Percentiles rank a stretch among this genome's conserved stretches.
These are phyloP conservation scores for Melampsora larici-populina DNA, from an alignment of 1,284 basidiomycete species.

Conservation along the genomic window DNA sequence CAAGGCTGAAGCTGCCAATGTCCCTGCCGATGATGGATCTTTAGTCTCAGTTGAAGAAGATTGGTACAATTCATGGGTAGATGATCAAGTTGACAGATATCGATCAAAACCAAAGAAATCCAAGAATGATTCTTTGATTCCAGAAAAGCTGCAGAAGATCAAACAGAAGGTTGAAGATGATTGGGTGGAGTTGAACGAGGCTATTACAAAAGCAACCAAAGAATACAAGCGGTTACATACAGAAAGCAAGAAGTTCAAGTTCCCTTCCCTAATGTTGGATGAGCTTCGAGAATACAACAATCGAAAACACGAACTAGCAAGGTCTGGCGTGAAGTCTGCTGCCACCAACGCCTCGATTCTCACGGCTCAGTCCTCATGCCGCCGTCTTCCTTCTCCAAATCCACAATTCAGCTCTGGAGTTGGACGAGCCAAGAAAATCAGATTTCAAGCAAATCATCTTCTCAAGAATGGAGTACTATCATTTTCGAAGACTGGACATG, in stretches of 20 bases:
- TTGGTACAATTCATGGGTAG: too few species aligned
- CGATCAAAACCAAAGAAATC: background rate
- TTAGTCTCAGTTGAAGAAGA: too few species aligned
- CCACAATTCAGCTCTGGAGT: background rate
- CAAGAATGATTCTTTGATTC: too few species aligned
- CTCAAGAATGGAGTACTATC: background rate
- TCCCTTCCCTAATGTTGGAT: conserved; percentile 3
- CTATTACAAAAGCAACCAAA: background rate
- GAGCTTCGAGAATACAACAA: conserved; percentile 25
- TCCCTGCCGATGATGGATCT: too few species aligned
- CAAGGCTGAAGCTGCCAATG: too few species aligned
- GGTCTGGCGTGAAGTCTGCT: background rate
- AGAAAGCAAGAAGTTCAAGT: background rate
- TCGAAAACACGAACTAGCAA: background rate
- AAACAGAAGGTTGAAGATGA: background rate
- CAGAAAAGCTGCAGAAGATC: too few species aligned
- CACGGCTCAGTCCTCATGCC: too few species aligned
- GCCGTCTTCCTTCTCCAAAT: background rate
- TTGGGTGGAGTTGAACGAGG: conserved; percentile 6
- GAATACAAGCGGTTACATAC: background rate
- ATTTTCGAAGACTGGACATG: background rate
- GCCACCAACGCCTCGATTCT: conserved; percentile 15
- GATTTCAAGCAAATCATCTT: conserved; percentile 9
- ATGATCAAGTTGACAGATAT: background rate
- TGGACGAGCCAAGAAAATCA: conserved; percentile 4